Percentiles rank a stretch among this genome's conserved stretches.
phyloP scores from a whole-genome alignment of 106 monocot genomes.

The Dioscorea zingiberensis region DNA sequence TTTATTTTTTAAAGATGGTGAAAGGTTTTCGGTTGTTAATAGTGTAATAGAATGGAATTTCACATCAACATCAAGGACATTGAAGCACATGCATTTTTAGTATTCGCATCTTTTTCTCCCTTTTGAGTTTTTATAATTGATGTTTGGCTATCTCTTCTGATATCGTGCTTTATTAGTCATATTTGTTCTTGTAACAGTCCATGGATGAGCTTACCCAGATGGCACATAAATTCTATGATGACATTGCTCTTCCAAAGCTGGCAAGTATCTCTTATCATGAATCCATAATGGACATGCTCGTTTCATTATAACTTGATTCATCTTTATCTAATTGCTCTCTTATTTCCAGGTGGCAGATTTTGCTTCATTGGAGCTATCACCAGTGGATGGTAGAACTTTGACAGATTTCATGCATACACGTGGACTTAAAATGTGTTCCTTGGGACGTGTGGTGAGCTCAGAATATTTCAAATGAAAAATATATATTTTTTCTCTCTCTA shows the following conservation, averaged over 20 bases:
- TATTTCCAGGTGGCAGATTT: conserved; percentile 76
- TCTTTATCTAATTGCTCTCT: neutral
- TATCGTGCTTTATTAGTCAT: neutral
- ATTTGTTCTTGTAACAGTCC: conserved; percentile 35
- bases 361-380: conserved; percentile 93
- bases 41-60: too few species aligned
- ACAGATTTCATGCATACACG: conserved; percentile 94
- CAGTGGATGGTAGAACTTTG: conserved; percentile 86
- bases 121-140: too few species aligned
- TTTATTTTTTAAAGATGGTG: too few species aligned
- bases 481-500: too few species aligned
- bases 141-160: too few species aligned
- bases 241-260: conserved; percentile 86
- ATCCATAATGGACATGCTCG: neutral
- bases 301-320: neutral
- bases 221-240: conserved; percentile 75
- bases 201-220: conserved; percentile 52
- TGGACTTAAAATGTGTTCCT: conserved; percentile 78
- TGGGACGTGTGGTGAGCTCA: conserved; percentile 85
- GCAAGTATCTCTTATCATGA: conserved; percentile 19
- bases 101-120: too few species aligned
- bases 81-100: too few species aligned
- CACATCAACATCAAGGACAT: too few species aligned
- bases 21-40: too few species aligned
- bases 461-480: too few species aligned